phyloP scores from a whole-genome alignment of 306 rosid genomes.

The Vigna unguiculata region DNA sequence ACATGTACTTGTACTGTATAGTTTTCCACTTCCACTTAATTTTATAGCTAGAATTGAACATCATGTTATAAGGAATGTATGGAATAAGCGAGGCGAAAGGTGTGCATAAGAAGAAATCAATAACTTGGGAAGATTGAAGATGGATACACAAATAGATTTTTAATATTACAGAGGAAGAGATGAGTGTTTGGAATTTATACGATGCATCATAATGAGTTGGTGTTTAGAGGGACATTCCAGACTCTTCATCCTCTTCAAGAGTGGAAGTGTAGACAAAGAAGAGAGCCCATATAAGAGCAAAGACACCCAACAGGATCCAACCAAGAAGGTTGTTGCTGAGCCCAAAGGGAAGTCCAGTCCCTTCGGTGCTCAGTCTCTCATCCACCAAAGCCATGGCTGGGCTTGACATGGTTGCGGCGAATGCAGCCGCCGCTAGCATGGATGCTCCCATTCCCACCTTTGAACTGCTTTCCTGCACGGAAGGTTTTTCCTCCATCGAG shows the following conservation, averaged over 20 bases:
- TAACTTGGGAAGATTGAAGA: slow-evolving; percentile 11
- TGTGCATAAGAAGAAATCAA: slow-evolving; percentile 3
- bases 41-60: no score
- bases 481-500: slow-evolving; percentile 60
- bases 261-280: slow-evolving; percentile 64
- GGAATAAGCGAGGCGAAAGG: neutral
- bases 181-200: slow-evolving; percentile 48
- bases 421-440: slow-evolving; percentile 74
- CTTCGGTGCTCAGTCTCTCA: slow-evolving; percentile 90
- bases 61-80: neutral
- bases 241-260: slow-evolving; percentile 94
- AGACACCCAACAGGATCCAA: slow-evolving; percentile 86
- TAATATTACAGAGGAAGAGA: slow-evolving; percentile 43
- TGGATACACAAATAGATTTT: slow-evolving; percentile 34
- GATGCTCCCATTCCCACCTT: slow-evolving; percentile 74
- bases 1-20: no score
- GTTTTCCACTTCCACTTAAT: no score
- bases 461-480: slow-evolving; percentile 47
- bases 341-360: slow-evolving; percentile 95
- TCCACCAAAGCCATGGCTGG: slow-evolving; percentile 97
- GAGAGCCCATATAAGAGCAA: slow-evolving; percentile 73
- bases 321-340: slow-evolving; percentile 95
- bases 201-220: slow-evolving; percentile 15
- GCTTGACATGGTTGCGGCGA: slow-evolving; percentile 69
- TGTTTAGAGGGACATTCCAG: slow-evolving; percentile 84